Conservation (phyloP, 371 early-diverging fungal species). For the Rhizomucor pusillus region DNA sequence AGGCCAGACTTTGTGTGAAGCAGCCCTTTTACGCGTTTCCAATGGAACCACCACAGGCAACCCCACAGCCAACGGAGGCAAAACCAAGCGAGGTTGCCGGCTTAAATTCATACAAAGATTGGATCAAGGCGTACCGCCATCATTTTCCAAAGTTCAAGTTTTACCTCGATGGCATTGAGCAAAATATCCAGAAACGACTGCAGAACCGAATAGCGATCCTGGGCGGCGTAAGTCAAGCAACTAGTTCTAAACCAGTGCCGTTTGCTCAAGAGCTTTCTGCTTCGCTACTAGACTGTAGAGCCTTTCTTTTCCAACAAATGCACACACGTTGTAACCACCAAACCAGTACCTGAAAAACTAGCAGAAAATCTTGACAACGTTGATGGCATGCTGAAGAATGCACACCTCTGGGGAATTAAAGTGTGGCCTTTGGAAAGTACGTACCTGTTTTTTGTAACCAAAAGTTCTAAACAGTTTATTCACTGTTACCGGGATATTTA, state of each 20-base stretch:
- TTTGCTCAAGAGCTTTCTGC: background rate
- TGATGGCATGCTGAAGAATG: slow-evolving; percentile 15
- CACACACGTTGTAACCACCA: slow-evolving; percentile 41
- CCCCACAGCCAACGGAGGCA: no score
- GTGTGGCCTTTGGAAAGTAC: slow-evolving; percentile 17
- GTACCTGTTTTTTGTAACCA: slow-evolving; percentile 5
- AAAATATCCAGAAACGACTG: slow-evolving; percentile 16
- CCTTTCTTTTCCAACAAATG: slow-evolving; percentile 45
- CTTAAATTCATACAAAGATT: no score
- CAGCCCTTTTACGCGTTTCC: no score
- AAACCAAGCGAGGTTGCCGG: no score
- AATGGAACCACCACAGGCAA: no score
- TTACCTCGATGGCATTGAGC: slow-evolving; percentile 36
- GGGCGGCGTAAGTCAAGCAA: slow-evolving; percentile 28
- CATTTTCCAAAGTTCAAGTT: slow-evolving; percentile 22
- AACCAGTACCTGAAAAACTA: slow-evolving; percentile 17
- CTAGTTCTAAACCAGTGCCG: background rate
- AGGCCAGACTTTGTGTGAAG: no score
- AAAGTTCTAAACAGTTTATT: no score
- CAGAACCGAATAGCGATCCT: slow-evolving; percentile 26
- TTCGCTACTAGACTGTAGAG: slow-evolving; percentile 23
- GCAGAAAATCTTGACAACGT: slow-evolving; percentile 15
- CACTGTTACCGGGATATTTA: background rate
- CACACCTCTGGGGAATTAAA: slow-evolving; percentile 11
- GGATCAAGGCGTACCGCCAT: background rate